Evolutionary conservation across 2,329 filamentous ascomycete genomes (phyloP).

Genomic region (Xylariaceae sp.): DNA sequence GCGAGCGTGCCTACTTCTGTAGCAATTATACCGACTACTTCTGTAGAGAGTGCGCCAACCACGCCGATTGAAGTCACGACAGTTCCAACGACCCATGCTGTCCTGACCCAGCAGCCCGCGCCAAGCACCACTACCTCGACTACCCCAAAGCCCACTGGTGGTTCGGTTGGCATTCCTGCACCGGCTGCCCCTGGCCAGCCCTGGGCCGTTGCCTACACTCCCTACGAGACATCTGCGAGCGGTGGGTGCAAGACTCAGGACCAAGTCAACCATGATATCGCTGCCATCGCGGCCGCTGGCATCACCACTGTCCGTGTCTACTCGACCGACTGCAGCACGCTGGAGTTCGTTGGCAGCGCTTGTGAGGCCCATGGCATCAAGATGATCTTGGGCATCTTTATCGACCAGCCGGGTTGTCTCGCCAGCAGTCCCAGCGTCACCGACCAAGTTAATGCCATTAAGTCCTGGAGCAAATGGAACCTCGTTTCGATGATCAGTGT

Average conservation of each 20-base stretch:
- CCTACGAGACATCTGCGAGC: constrained; percentile 53
- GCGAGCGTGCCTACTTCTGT: too few species aligned
- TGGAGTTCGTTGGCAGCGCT: constrained; percentile 69
- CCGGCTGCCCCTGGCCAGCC: constrained; percentile 45
- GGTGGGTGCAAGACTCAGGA: constrained; percentile 61
- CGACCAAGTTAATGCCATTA: constrained; percentile 70
- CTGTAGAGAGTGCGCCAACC: neutral
- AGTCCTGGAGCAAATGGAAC: constrained; percentile 68
- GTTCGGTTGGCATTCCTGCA: constrained; percentile 38
- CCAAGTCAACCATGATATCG: constrained; percentile 59
- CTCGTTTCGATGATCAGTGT: constrained; percentile 76
- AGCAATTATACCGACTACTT: neutral
- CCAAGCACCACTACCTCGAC: constrained; percentile 20
- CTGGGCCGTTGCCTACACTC: constrained; percentile 78
- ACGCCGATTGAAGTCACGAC: neutral
- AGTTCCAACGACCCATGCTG: constrained; percentile 17
- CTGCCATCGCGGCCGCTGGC: constrained; percentile 58
- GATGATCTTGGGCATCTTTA: constrained; percentile 84
- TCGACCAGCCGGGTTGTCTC: constrained; percentile 60
- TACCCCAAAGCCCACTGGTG: constrained; percentile 28
- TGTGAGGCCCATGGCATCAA: constrained; percentile 63
- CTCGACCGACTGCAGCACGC: constrained; percentile 83
- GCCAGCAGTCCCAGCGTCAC: constrained; percentile 58
- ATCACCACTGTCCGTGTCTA: constrained; percentile 77
- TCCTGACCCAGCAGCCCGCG: neutral